These are phyloP conservation scores for Teratosphaeria destructans DNA, from an alignment of 2,329 filamentous ascomycete genomes.

Conservation along the genomic window DNA sequence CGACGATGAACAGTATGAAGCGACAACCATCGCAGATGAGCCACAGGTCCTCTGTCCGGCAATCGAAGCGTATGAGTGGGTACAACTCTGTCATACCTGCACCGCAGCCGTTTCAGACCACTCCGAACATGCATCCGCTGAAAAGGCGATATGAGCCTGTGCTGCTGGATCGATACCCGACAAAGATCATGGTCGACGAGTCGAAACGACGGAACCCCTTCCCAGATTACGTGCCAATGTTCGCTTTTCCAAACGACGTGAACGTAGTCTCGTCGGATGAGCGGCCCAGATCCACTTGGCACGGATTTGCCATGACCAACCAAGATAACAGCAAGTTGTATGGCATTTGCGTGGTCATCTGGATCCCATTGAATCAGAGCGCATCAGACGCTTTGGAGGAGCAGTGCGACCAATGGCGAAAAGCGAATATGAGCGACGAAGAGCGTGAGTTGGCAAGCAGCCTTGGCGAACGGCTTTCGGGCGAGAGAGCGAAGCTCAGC, in stretches of 20 bases:
- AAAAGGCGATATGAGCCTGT: conserved; percentile 92
- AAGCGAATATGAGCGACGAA: conserved; percentile 70
- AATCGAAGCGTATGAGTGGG: conserved; percentile 81
- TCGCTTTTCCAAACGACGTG: conserved; percentile 96
- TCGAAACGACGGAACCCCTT: conserved; percentile 71
- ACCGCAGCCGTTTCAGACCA: conserved; percentile 79
- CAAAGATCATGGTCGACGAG: conserved; percentile 71
- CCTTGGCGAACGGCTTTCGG: conserved; percentile 74
- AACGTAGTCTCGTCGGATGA: conserved; percentile 93
- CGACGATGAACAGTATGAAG: conserved; percentile 92
- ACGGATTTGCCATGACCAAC: conserved; percentile 96
- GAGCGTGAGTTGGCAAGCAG: conserved; percentile 89
- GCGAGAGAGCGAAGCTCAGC: conserved; percentile 81
- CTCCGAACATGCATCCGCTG: conserved; percentile 90
- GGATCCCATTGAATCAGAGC: conserved; percentile 74
- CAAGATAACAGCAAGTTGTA: conserved; percentile 87
- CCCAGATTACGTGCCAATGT: conserved; percentile 98
- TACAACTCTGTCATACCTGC: conserved; percentile 97
- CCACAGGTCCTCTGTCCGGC: conserved; percentile 65
- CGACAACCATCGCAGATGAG: conserved; percentile 63
- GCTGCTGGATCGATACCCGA: conserved; percentile 87
- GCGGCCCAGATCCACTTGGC: conserved; percentile 91
- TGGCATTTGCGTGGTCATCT: conserved; percentile 82
- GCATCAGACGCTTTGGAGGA: conserved; percentile 76
- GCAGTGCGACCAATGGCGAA: conserved; percentile 43